These are phyloP conservation scores for Phytopythium litorale DNA, from an alignment of 352 stramenopile species.

Conservation along the genomic window DNA sequence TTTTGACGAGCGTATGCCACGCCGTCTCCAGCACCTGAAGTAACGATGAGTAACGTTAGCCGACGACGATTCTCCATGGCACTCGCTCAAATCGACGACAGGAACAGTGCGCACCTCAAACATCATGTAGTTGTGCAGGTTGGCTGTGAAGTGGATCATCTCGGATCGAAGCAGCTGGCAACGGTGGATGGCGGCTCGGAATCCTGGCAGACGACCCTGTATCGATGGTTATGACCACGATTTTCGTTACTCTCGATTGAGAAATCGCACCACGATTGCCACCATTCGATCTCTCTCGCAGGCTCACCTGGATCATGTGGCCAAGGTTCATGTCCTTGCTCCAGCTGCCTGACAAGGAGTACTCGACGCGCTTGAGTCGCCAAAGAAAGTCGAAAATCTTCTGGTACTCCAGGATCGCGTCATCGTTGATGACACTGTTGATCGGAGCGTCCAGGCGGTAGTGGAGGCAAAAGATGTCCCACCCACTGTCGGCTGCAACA, in stretches of 20 bases:
- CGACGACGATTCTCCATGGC: not conserved
- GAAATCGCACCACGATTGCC: not conserved
- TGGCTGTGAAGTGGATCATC: conserved; percentile 98
- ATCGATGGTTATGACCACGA: conserved; percentile 1
- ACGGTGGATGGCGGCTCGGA: conserved; percentile 82
- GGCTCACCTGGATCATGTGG: conserved; percentile 86
- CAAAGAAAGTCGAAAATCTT: conserved; percentile 91
- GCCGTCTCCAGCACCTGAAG: conserved; percentile 87
- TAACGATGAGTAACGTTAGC: not conserved
- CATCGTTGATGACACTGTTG: conserved; percentile 87
- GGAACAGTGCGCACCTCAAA: conserved; percentile 81
- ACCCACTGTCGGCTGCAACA: conserved; percentile 82
- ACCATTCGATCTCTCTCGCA: not conserved
- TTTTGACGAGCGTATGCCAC: conserved; percentile 91
- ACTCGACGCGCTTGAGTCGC: conserved; percentile 87
- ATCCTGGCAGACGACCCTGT: conserved; percentile 55
- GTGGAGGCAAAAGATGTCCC: conserved; percentile 93
- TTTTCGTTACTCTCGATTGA: not conserved
- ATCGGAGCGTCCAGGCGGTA: conserved; percentile 87
- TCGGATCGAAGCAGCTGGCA: conserved; percentile 94
- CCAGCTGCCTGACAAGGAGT: conserved; percentile 96
- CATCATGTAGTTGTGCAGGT: conserved; percentile 98
- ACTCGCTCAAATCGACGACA: too few species aligned
- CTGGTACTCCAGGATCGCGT: conserved; percentile 84
- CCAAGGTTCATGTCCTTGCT: conserved; percentile 95